phyloP scores from a whole-genome alignment of 176 grass and related monocot species.

The Hordeum marinum region DNA sequence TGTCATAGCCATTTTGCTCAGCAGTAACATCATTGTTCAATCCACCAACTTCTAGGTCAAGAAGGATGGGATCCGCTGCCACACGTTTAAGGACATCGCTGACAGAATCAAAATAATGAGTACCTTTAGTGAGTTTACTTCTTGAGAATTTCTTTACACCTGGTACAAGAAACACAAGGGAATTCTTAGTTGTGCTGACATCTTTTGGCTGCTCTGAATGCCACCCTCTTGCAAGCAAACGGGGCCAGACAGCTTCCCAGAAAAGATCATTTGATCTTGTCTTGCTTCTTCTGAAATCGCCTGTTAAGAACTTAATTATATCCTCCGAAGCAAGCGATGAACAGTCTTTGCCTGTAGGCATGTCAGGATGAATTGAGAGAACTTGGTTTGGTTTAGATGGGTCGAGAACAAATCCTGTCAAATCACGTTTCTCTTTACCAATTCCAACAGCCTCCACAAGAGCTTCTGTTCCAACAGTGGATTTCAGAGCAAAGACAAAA shows the following conservation, averaged over 20 bases:
- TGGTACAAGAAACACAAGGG: conserved; percentile 69
- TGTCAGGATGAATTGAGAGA: conserved; percentile 42
- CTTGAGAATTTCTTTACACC: conserved; percentile 84
- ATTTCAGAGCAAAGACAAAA: conserved; percentile 72
- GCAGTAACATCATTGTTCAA: not conserved
- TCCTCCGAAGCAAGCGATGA: conserved; percentile 70
- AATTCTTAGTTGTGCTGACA: conserved; percentile 59
- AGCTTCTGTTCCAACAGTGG: conserved; percentile 51
- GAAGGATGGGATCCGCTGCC: conserved; percentile 55
- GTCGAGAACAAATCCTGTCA: conserved; percentile 64
- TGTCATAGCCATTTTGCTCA: conserved; percentile 36
- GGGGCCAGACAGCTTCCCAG: conserved; percentile 98
- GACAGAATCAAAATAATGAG: conserved; percentile 93
- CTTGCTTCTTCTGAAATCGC: conserved; percentile 96
- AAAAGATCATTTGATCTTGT: conserved; percentile 92
- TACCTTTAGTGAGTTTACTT: conserved; percentile 64
- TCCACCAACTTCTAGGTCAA: conserved; percentile 65
- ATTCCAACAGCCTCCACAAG: conserved; percentile 74
- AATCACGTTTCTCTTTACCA: conserved; percentile 74
- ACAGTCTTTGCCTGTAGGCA: conserved; percentile 84
- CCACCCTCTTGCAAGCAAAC: conserved; percentile 93
- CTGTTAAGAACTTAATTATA: conserved; percentile 95
- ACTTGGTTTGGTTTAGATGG: conserved; percentile 53
- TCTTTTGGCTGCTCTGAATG: conserved; percentile 94
- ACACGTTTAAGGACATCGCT: conserved; percentile 88